A percentile compares a stretch with the other conserved stretches of the same genome.
Evolutionary conservation across 1,284 basidiomycete species (phyloP).

Genomic region (Naganishia liquefaciens): DNA sequence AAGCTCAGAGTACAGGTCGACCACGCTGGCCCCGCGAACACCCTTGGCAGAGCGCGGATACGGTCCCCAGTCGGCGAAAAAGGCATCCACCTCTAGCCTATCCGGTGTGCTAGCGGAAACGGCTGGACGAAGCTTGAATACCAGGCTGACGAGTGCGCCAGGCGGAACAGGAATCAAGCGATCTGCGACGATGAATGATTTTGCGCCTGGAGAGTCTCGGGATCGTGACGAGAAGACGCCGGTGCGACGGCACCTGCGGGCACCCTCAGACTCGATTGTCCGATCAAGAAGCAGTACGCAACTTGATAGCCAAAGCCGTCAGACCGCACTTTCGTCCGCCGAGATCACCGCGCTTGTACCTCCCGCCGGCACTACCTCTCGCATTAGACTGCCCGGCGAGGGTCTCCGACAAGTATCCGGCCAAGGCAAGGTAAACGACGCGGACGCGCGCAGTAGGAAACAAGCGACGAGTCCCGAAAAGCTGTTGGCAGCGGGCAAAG

Average conservation of each 20-base stretch:
- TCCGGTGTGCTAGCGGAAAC: slow-evolving; percentile 13
- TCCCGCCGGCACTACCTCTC: not conserved
- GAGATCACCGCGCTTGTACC: not conserved
- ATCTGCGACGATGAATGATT: slow-evolving; percentile 20
- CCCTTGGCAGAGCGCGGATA: slow-evolving; percentile 20
- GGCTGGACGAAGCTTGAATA: slow-evolving; percentile 14
- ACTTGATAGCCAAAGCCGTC: not conserved
- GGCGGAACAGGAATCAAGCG: not conserved
- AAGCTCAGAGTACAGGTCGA: slow-evolving; percentile 3
- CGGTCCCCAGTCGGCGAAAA: slow-evolving; percentile 23
- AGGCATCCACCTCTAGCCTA: slow-evolving; percentile 5
- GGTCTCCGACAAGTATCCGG: slow-evolving; percentile 23
- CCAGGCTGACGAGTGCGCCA: not conserved
- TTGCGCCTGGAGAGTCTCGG: slow-evolving; percentile 1
- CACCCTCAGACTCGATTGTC: not conserved
- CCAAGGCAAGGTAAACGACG: slow-evolving; percentile 1
- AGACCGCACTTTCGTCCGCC: not conserved
- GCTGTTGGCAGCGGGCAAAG: not conserved
- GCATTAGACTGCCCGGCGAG: slow-evolving; percentile 13
- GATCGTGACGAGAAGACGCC: not conserved
- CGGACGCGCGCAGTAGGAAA: slow-evolving; percentile 13
- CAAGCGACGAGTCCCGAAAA: slow-evolving; percentile 27
- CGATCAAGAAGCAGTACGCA: not conserved
- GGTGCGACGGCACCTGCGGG: not conserved
- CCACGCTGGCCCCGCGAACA: slow-evolving; percentile 6